phyloP scores from a whole-genome alignment of 1,284 basidiomycete species.

The Fomitopsis pinicola region DNA sequence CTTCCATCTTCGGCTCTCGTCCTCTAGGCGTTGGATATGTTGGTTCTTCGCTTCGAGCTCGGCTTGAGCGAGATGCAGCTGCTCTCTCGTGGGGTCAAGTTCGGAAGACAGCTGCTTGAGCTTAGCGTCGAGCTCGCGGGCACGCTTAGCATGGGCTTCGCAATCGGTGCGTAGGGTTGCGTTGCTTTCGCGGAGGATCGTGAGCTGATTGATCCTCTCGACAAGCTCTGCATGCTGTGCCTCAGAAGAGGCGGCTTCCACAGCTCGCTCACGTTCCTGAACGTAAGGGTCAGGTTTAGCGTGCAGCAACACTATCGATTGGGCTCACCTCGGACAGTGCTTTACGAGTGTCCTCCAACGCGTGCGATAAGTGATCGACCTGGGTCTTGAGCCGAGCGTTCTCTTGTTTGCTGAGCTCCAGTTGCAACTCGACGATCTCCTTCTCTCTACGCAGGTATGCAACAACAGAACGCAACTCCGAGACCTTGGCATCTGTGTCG shows the following conservation, averaged over 20 bases:
- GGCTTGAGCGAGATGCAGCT: slow-evolving; percentile 63
- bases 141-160: slow-evolving; percentile 62
- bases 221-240: slow-evolving; percentile 82
- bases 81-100: slow-evolving; percentile 74
- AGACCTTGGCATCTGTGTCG: slow-evolving; percentile 54
- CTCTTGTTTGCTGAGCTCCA: slow-evolving; percentile 85
- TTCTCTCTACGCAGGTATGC: slow-evolving; percentile 85
- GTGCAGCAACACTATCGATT: not conserved
- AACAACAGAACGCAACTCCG: slow-evolving; percentile 78
- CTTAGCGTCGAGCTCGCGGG: slow-evolving; percentile 60
- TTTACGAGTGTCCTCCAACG: slow-evolving; percentile 64
- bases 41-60: slow-evolving; percentile 71
- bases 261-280: slow-evolving; percentile 76
- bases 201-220: slow-evolving; percentile 85
- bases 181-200: slow-evolving; percentile 86
- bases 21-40: slow-evolving; percentile 71
- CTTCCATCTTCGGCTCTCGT: slow-evolving; percentile 83
- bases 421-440: slow-evolving; percentile 84
- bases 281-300: slow-evolving; percentile 1
- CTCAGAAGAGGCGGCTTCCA: slow-evolving; percentile 66
- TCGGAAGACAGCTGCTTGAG: slow-evolving; percentile 58
- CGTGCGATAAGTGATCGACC: slow-evolving; percentile 69
- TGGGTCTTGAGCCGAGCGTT: slow-evolving; percentile 72
- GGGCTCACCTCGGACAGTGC: slow-evolving; percentile 57
- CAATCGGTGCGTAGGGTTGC: slow-evolving; percentile 77